These are phyloP conservation scores for Pythium plurisporium DNA, from an alignment of 352 stramenopile species.

Conservation along the genomic window DNA sequence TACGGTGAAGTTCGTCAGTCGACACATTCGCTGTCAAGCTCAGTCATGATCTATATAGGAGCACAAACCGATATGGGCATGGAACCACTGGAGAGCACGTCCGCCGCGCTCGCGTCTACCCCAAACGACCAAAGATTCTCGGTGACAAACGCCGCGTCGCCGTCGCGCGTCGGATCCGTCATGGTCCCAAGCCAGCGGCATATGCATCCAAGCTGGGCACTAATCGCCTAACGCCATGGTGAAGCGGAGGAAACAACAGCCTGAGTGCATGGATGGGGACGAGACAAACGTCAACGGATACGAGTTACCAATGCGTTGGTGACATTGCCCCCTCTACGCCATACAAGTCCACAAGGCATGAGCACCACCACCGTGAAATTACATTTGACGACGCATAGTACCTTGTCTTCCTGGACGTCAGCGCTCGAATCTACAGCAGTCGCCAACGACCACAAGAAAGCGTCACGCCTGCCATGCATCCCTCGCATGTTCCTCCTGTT, in stretches of 20 bases:
- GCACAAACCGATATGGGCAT: slow-evolving; percentile 59
- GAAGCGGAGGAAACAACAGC: not conserved
- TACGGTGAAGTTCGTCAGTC: not conserved
- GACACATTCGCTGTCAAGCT: not conserved
- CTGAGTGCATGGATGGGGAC: not conserved
- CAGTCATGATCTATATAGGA: not conserved
- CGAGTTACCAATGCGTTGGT: slow-evolving; percentile 49
- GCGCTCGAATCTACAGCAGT: slow-evolving; percentile 37
- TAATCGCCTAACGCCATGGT: slow-evolving; percentile 35
- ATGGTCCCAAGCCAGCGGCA: slow-evolving; percentile 64
- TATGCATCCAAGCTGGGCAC: slow-evolving; percentile 43
- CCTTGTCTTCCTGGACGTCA: slow-evolving; percentile 46
- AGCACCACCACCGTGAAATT: not conserved
- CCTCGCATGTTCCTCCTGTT: no score
- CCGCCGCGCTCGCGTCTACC: slow-evolving; percentile 41
- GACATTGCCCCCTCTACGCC: slow-evolving; percentile 59
- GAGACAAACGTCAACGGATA: not conserved
- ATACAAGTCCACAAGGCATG: not conserved
- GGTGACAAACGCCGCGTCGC: slow-evolving; percentile 50
- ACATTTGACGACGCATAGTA: not conserved
- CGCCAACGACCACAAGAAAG: not conserved
- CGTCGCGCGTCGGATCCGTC: slow-evolving; percentile 44
- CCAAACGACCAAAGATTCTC: slow-evolving; percentile 36
- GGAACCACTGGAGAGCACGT: slow-evolving; percentile 34
- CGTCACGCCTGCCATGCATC: no score